These are phyloP conservation scores for Rhinocladiella mackenziei DNA, from an alignment of 2,329 filamentous ascomycete species.

Conservation along the genomic window DNA sequence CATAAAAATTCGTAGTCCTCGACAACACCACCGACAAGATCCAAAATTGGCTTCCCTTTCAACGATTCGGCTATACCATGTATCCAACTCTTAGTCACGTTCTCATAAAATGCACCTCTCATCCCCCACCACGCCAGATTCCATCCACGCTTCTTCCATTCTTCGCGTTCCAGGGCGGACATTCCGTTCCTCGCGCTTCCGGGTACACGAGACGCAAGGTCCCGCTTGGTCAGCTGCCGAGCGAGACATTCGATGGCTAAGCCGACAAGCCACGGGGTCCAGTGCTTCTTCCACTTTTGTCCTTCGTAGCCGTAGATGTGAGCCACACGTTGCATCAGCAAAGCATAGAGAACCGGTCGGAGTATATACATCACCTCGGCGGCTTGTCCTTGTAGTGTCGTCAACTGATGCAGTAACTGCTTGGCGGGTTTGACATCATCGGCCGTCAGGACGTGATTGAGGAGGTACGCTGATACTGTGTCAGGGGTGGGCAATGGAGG, in stretches of 20 bases:
- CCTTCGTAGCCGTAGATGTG: slow-evolving; percentile 41
- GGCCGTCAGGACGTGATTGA: slow-evolving; percentile 84
- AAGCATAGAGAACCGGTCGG: slow-evolving; percentile 79
- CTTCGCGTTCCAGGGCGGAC: slow-evolving; percentile 82
- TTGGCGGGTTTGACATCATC: slow-evolving; percentile 95
- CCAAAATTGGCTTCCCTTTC: slow-evolving; percentile 68
- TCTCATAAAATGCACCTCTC: slow-evolving; percentile 95
- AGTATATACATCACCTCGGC: slow-evolving; percentile 92
- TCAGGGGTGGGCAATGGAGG: slow-evolving; percentile 75
- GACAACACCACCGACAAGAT: slow-evolving; percentile 76
- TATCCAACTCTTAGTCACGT: slow-evolving; percentile 58
- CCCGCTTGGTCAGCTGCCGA: slow-evolving; percentile 71
- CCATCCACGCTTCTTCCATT: slow-evolving; percentile 84
- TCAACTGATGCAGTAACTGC: slow-evolving; percentile 72
- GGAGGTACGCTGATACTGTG: slow-evolving; percentile 81
- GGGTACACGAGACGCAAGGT: slow-evolving; percentile 59
- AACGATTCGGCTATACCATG: slow-evolving; percentile 63
- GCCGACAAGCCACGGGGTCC: slow-evolving; percentile 88
- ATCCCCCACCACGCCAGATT: slow-evolving; percentile 92
- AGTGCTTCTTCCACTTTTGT: slow-evolving; percentile 69
- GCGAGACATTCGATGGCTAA: slow-evolving; percentile 82
- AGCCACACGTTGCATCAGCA: slow-evolving; percentile 62
- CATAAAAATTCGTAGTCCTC: slow-evolving; percentile 97
- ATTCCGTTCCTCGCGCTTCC: slow-evolving; percentile 66
- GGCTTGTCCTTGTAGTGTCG: slow-evolving; percentile 67